These are phyloP conservation scores for Mucor indicus DNA, from an alignment of 371 early-diverging fungal genomes.

Conservation along the genomic window DNA sequence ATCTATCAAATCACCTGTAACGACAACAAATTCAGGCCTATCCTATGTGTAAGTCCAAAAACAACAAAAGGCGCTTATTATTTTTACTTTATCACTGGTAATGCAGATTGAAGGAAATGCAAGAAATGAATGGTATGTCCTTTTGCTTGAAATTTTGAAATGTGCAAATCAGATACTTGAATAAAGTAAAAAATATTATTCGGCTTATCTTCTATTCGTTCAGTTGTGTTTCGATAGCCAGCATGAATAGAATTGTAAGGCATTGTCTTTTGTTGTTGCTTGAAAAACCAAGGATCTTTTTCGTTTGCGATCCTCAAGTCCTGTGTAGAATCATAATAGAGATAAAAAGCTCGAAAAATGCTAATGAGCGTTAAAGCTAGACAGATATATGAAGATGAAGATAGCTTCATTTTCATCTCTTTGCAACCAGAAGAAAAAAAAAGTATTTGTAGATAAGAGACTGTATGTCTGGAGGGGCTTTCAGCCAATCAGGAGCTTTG, in stretches of 20 bases:
- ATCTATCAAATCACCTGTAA: constrained; percentile 86
- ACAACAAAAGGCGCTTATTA: background rate
- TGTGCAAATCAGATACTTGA: constrained; percentile 85
- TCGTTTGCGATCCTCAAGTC: constrained; percentile 11
- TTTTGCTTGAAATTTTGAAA: constrained; percentile 62
- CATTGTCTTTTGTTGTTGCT: background rate
- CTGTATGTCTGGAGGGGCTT: no score
- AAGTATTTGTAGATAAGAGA: no score
- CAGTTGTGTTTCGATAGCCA: background rate
- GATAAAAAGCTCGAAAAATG: constrained; percentile 3
- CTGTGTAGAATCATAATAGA: constrained; percentile 14
- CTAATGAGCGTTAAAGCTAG: background rate
- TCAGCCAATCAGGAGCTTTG: no score
- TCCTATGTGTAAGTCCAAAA: no score
- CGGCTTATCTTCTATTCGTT: constrained; percentile 35
- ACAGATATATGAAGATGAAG: constrained; percentile 8
- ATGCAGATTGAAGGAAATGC: constrained; percentile 67
- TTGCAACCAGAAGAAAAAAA: background rate
- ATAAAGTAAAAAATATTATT: constrained; percentile 61
- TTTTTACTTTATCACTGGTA: constrained; percentile 54
- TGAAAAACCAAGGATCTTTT: constrained; percentile 13
- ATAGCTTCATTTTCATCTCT: constrained; percentile 1
- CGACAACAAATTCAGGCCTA: constrained; percentile 65
- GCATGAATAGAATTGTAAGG: background rate
- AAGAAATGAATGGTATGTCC: constrained; percentile 76